A percentile compares a stretch with the other conserved stretches of the same genome.
Evolutionary conservation across 2,329 filamentous ascomycete genomes (phyloP).

Genomic region (Phoma herbarum): DNA sequence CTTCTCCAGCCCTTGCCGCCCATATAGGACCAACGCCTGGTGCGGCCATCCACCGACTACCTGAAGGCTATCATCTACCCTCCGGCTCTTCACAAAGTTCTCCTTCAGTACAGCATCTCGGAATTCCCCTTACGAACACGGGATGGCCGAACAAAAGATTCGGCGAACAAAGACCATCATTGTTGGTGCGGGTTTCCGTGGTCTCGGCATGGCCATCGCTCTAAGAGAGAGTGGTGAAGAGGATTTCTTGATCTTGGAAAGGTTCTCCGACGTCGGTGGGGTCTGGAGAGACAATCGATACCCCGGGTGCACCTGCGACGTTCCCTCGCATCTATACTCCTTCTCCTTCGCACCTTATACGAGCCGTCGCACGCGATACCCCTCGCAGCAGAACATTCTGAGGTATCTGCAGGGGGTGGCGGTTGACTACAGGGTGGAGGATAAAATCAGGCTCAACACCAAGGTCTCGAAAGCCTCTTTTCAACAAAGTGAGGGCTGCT

Average conservation of each 20-base stretch:
- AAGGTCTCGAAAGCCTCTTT: background rate
- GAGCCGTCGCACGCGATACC: background rate
- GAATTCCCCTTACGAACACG: no score
- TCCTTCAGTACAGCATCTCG: no score
- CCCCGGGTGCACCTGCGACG: constrained; percentile 47
- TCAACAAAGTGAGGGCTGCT: background rate
- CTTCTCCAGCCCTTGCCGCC: no score
- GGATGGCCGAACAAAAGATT: no score
- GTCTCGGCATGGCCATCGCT: background rate
- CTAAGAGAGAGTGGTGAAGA: constrained; percentile 2
- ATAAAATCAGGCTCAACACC: background rate
- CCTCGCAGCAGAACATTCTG: background rate
- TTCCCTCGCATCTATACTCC: constrained; percentile 35
- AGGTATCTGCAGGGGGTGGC: background rate
- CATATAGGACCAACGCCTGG: no score
- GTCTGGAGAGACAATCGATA: constrained; percentile 51
- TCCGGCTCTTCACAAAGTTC: no score
- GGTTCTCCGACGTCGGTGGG: constrained; percentile 34
- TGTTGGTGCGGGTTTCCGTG: constrained; percentile 2
- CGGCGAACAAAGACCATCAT: background rate
- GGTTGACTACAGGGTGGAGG: background rate
- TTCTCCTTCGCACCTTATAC: constrained; percentile 55
- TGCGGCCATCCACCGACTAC: no score
- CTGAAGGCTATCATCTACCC: no score
- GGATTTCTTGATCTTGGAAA: constrained; percentile 5